A percentile compares a stretch with the other conserved stretches of the same genome.
Evolutionary conservation across 2,329 filamentous ascomycete genomes (phyloP).

Genomic region (Aspergillus melleus): DNA sequence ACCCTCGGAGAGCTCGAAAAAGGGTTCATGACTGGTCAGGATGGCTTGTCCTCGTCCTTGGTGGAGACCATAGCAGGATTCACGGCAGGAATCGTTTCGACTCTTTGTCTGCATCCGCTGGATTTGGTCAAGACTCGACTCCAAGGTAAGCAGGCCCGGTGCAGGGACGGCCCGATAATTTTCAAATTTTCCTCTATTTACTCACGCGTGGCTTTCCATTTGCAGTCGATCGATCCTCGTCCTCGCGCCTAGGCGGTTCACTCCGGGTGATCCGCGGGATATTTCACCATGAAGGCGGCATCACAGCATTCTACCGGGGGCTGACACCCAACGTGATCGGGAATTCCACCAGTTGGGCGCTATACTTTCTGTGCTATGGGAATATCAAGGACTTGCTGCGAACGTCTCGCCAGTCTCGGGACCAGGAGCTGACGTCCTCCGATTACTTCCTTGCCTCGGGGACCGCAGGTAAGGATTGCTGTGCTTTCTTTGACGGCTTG

Average conservation of each 20-base stretch:
- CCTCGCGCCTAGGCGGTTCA: constrained; percentile 54
- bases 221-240: constrained; percentile 52
- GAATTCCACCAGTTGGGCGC: constrained; percentile 84
- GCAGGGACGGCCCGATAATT: too few relatives aligned
- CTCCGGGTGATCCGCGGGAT: constrained; percentile 55
- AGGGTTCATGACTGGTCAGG: constrained; percentile 45
- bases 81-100: constrained; percentile 81
- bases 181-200: neutral
- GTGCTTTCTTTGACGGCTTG: neutral
- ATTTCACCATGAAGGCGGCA: constrained; percentile 54
- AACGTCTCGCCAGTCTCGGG: constrained; percentile 33
- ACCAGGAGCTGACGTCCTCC: constrained; percentile 52
- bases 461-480: constrained; percentile 48
- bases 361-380: constrained; percentile 81
- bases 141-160: constrained; percentile 62
- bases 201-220: constrained; percentile 25
- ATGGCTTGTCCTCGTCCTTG: constrained; percentile 70
- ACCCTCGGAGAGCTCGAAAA: constrained; percentile 4
- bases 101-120: constrained; percentile 83
- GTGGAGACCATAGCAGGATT: constrained; percentile 90
- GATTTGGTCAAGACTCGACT: constrained; percentile 96
- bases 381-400: constrained; percentile 59
- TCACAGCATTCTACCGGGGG: constrained; percentile 80
- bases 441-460: constrained; percentile 83
- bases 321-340: constrained; percentile 87